Evolutionary conservation across 129 eudicot genomes (phyloP), one percentile per base, ranked within the genome.

Genomic region (Centaurea solstitialis): DNA sequence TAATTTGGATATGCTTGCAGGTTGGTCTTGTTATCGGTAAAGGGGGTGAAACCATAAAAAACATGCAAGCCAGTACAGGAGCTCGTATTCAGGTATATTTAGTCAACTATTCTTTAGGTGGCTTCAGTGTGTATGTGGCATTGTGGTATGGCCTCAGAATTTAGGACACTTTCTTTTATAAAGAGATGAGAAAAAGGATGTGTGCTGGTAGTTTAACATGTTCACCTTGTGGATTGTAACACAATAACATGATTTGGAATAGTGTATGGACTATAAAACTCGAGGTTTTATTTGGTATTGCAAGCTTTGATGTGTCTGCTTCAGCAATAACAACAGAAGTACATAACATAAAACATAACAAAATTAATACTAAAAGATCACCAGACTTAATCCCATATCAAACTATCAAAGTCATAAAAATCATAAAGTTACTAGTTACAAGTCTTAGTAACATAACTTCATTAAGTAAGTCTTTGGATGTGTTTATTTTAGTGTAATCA

Each of bases 11-110:
- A 13, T 39, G 50, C 80, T 85, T 87, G 69, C 87, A 95, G 99
- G 99, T 95, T 84, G 99, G 99, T 18, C 97, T 95, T 86, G 88
- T 95, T 33, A 95, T 95, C 80, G 99, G 99, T 30, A 95, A 95
- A 88, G 97, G 97, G 67, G 99, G 99, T 15, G 99, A 95, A 83
- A 92, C 99, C 22, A 94, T 94, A 59, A 94, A 92, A 81, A 92
- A 64, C 82, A 92, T 94, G 89, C 99, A 94, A 81, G 89, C 90
- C 71, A 85, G 83, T 61, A 84, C 98, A 41, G 97, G 98, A 73
- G 99, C 99, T 76, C 96, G 97, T 38, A 91, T 95, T 86, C 98
- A 95, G 98, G 99, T 95, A 21, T 75, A 5, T 87, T n/a, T n/a
- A 75, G 1, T 67, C 83, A 87, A 91, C 81, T 77, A 88, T 95